Conservation (phyloP, 177 flowering plant species). For the Vitis hybrid region DNA sequence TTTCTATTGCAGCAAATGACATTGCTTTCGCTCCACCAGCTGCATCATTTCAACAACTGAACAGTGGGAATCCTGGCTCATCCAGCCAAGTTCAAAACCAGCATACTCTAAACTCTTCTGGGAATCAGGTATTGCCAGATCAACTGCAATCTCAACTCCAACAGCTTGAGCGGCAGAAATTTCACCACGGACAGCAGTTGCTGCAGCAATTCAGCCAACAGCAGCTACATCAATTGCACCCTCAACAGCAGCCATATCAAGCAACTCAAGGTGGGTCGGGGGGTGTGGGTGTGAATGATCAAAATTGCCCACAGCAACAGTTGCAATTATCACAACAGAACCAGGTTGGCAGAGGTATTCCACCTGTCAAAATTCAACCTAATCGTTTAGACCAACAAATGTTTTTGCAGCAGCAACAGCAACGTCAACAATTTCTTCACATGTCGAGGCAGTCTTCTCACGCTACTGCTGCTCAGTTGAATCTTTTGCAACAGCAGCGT, state of each 20-base stretch:
- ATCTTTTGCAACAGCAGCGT: constrained; percentile 79
- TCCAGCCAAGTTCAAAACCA: constrained; percentile 57
- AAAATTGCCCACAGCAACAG: constrained; percentile 64
- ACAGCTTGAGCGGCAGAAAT: constrained; percentile 67
- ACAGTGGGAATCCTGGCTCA: constrained; percentile 40
- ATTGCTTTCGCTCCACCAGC: constrained; percentile 53
- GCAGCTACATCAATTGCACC: constrained; percentile 20
- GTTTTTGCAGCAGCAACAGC: constrained; percentile 71
- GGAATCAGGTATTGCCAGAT: constrained; percentile 57
- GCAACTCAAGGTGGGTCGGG: constrained; percentile 53
- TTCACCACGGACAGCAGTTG: constrained; percentile 73
- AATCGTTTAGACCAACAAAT: constrained; percentile 77
- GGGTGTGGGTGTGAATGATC: constrained; percentile 71
- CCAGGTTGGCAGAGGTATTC: constrained; percentile 54
- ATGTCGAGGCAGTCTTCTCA: constrained; percentile 83
- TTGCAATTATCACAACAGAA: constrained; percentile 63
- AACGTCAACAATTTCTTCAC: constrained; percentile 59
- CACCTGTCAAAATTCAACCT: constrained; percentile 73
- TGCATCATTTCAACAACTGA: constrained; percentile 43
- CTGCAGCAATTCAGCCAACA: constrained; percentile 63
- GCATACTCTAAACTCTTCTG: constrained; percentile 52
- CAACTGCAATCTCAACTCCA: constrained; percentile 54
- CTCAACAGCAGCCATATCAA: constrained; percentile 30
- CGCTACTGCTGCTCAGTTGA: constrained; percentile 77
- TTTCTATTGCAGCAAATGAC: constrained; percentile 62